Conservation (phyloP, 1,139 yeast species). For the Lodderomyces theae region DNA sequence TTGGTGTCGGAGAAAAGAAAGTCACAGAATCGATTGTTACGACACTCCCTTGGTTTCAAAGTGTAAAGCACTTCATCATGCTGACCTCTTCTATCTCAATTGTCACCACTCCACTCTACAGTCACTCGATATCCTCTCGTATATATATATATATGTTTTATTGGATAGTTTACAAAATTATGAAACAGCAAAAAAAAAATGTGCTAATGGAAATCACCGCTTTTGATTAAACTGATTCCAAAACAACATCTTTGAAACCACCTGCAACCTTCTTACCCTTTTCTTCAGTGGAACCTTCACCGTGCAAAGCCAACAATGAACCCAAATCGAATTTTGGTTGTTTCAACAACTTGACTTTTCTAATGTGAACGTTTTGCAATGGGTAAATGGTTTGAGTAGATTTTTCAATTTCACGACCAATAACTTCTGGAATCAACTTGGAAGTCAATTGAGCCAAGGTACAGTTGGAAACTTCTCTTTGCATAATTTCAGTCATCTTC, state of each 20-base stretch:
- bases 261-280: conserved; percentile 51
- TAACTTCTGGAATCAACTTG: conserved; percentile 52
- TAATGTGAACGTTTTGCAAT: conserved; percentile 52
- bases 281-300: conserved; percentile 50
- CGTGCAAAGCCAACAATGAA: conserved; percentile 50
- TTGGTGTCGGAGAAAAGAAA: no score
- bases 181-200: background rate
- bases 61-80: no score
- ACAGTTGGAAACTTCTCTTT: conserved; percentile 50
- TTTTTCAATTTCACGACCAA: conserved; percentile 54
- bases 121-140: background rate
- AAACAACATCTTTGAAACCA: conserved; percentile 53
- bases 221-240: conserved; percentile 48
- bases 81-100: no score
- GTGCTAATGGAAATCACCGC: no score
- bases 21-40: no score
- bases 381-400: conserved; percentile 51
- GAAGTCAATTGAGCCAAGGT: conserved; percentile 51
- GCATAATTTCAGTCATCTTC: conserved; percentile 52
- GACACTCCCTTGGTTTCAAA: no score
- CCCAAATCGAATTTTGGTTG: conserved; percentile 55
- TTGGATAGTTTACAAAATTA: background rate
- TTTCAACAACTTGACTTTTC: conserved; percentile 53
- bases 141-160: background rate
- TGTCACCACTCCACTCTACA: no score